Conservation (phyloP, 345 rosid species). For the Moricandia arvensis region DNA sequence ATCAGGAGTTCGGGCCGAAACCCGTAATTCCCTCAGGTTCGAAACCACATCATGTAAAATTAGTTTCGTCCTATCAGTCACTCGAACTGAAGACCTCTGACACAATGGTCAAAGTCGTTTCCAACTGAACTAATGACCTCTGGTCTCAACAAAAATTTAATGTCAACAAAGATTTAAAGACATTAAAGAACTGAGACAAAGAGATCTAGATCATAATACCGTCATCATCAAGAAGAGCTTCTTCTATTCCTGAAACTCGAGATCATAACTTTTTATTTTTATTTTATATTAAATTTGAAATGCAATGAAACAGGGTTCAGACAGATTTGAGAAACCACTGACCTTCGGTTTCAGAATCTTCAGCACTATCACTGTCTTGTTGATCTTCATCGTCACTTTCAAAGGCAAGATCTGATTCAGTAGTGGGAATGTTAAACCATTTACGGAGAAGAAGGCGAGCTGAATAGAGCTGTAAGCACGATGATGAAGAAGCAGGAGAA, state of each 20-base stretch:
- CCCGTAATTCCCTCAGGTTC: too few relatives aligned
- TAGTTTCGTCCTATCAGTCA: too few relatives aligned
- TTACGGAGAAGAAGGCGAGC: constrained; percentile 65
- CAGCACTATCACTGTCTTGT: constrained; percentile 10
- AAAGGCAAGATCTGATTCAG: constrained; percentile 4
- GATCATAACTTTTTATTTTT: background rate
- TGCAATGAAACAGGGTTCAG: background rate
- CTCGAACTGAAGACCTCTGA: too few relatives aligned
- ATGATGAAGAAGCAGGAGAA: constrained; percentile 53
- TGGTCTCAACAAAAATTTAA: too few relatives aligned
- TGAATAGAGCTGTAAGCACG: constrained; percentile 76
- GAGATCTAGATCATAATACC: background rate
- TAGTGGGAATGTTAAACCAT: constrained; percentile 57
- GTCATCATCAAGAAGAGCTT: background rate
- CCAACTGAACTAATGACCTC: too few relatives aligned
- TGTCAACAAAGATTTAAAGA: background rate
- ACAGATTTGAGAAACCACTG: background rate
- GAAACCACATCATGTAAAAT: too few relatives aligned
- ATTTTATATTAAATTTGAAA: background rate
- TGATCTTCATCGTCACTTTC: constrained; percentile 1
- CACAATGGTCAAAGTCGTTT: too few relatives aligned
- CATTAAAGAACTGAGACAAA: background rate
- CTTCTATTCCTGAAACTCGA: constrained; percentile 16
- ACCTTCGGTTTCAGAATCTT: constrained; percentile 9
- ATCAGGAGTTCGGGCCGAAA: too few relatives aligned